phyloP scores from a whole-genome alignment of 2,329 filamentous ascomycete species.

The Tolypocladium tundrense region DNA sequence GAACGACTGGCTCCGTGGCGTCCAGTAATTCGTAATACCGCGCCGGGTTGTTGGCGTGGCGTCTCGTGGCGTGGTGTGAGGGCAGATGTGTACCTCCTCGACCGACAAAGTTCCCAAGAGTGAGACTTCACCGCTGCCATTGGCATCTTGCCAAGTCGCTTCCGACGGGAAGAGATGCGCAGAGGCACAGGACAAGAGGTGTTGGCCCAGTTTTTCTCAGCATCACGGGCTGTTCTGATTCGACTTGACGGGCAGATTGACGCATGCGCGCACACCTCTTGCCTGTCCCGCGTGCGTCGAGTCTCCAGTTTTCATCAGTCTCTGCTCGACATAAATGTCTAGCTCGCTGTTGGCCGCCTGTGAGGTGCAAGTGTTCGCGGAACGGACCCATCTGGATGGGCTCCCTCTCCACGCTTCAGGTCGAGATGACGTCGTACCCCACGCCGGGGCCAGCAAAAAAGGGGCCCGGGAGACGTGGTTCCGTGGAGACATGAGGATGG shows the following conservation, averaged over 20 bases:
- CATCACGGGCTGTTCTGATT: neutral
- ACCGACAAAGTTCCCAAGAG: no score
- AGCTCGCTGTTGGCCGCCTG: neutral
- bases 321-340: neutral
- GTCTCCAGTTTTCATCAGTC: neutral
- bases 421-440: constrained; percentile 7
- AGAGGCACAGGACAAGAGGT: no score
- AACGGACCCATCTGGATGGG: neutral
- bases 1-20: neutral
- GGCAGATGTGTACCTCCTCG: no score
- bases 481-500: no score
- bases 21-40: no score
- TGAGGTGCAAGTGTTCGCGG: neutral
- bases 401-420: neutral
- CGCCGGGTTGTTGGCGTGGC: no score
- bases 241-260: neutral
- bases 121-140: neutral
- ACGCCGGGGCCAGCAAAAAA: neutral
- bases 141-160: neutral
- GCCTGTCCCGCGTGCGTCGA: neutral
- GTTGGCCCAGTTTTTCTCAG: no score
- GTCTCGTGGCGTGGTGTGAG: no score
- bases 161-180: no score
- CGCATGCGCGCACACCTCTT: neutral
- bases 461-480: neutral